Evolutionary conservation across 1,284 basidiomycete species (phyloP), one percentile per base, ranked within the genome.

Genomic region (Marasmius sp.): DNA sequence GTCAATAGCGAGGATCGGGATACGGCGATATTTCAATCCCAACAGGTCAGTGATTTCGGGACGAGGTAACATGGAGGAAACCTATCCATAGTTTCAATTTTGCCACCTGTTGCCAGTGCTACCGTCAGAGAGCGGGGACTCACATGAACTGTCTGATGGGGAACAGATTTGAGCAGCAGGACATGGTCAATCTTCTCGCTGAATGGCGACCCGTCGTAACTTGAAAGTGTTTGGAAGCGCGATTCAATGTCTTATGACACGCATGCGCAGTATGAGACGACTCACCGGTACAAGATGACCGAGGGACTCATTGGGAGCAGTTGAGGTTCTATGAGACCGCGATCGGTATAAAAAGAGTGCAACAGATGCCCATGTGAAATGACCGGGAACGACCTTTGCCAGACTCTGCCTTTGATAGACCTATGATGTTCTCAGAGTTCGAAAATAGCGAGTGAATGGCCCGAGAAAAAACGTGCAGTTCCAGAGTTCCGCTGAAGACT

Each of bases 1-100:
- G 6, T 84, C 84, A 56, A 86, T 83, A 16, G 84, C 80, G 1
- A 85, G 74, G n/a, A 86, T 74, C 14, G 84, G 84, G 34, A 86
- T 84, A 33, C 81, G 77, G 16, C 84, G 81, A 69, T 86, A 85
- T 41, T 71, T 70, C 16, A 86, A 71, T 11, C 84, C 84, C 14
- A 86, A 72, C 1, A 78, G 67, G 20, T 80, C 78, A 48, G 80
- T 77, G 57, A 87, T 78, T 67, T 84, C 84, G 8, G 83, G 80
- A 16, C 84, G 83, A 55, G 85, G 84, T n/a, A 83, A 75, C 11
- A 74, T 72, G 59, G 71, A 69, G 1, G 81, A 73, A 12, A 85
- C 81, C 84, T 86, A 61, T 36, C 33, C 6, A 33, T 34, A 22
- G 22, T 60, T 38, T 43, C 16, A 49, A 45, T 45, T 18, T 16